These are phyloP conservation scores for Colletotrichum endophyticum DNA, from an alignment of 2,329 filamentous ascomycete species.

Conservation along the genomic window DNA sequence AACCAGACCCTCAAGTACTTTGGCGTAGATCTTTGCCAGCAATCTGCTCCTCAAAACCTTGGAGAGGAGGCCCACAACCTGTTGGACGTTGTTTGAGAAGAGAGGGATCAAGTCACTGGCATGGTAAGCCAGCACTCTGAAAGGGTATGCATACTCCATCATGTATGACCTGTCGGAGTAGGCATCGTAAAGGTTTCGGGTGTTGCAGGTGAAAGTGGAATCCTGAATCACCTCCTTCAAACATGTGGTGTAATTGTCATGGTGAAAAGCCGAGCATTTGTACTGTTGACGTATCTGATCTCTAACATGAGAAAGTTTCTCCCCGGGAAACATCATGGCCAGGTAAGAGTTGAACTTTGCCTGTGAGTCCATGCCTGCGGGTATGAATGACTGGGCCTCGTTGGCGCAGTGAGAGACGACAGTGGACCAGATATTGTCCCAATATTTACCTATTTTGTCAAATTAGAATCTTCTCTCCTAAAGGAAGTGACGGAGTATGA, in stretches of 20 bases:
- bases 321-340: constrained; percentile 32
- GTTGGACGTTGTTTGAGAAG: constrained; percentile 36
- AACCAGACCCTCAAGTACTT: constrained; percentile 36
- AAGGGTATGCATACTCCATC: constrained; percentile 7
- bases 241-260: constrained; percentile 26
- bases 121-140: constrained; percentile 48
- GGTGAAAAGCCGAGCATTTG: background rate
- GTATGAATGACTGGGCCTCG: constrained; percentile 34
- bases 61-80: background rate
- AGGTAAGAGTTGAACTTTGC: constrained; percentile 36
- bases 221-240: constrained; percentile 33
- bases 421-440: constrained; percentile 30
- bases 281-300: background rate
- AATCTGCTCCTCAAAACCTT: constrained; percentile 23
- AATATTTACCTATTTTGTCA: constrained; percentile 12
- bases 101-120: constrained; percentile 43
- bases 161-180: constrained; percentile 31
- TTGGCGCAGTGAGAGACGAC: constrained; percentile 34
- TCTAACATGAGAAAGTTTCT: constrained; percentile 27
- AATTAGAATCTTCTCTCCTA: background rate
- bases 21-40: constrained; percentile 33
- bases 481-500: background rate
- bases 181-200: constrained; percentile 40
- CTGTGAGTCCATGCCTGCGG: constrained; percentile 31
- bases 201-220: constrained; percentile 40